These are phyloP conservation scores for Pelargonium exstipulatum DNA, from an alignment of 441 rosid genomes.

Conservation along the genomic window DNA sequence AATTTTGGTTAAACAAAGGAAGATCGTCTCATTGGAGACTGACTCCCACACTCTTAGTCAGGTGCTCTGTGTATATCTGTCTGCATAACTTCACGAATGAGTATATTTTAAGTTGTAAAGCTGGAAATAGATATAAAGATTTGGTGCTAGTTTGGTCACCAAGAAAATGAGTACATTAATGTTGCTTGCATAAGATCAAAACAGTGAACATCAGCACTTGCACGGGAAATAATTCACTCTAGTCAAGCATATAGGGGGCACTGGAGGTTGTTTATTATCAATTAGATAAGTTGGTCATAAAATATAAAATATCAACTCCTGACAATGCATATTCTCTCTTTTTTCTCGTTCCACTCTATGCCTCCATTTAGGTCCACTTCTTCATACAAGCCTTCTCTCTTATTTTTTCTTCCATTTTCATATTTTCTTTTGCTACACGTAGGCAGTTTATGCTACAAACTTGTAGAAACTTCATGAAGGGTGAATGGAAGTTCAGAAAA, in stretches of 20 bases:
- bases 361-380: too few relatives aligned
- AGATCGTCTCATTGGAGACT: conserved; percentile 44
- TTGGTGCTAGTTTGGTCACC: background rate
- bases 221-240: background rate
- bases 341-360: too few relatives aligned
- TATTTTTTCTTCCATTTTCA: background rate
- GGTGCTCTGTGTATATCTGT: conserved; percentile 25
- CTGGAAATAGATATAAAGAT: background rate
- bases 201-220: background rate
- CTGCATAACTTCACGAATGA: background rate
- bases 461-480: background rate
- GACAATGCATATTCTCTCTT: too few relatives aligned
- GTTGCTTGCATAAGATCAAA: background rate
- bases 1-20: conserved; percentile 55
- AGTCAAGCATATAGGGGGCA: too few relatives aligned
- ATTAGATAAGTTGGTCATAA: too few relatives aligned
- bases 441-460: background rate
- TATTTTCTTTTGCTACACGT: background rate
- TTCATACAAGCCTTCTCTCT: too few relatives aligned
- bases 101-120: background rate
- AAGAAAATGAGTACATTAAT: background rate
- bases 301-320: too few relatives aligned
- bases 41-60: conserved; percentile 55
- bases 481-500: background rate
- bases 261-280: too few relatives aligned